Percentiles rank a stretch among this genome's conserved stretches.
These are phyloP conservation scores for Hirschioporus abietinus DNA, from an alignment of 768 basidiomycete species.

Conservation along the genomic window DNA sequence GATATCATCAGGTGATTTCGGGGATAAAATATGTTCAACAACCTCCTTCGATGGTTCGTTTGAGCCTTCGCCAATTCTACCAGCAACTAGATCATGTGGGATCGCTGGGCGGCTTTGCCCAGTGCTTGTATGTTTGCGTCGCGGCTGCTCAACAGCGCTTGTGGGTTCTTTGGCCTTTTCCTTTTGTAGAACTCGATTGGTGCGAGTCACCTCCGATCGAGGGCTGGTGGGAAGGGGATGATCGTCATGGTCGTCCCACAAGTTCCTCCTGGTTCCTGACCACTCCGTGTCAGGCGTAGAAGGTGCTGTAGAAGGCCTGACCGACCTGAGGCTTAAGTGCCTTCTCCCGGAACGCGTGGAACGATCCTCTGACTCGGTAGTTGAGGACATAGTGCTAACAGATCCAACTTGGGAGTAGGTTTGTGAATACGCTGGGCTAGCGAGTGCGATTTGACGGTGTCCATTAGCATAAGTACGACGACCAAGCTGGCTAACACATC, in stretches of 20 bases:
- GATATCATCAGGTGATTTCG: background rate
- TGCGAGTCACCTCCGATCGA: background rate
- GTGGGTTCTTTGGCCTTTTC: background rate
- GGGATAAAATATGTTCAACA: background rate
- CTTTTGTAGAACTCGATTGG: background rate
- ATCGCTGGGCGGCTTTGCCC: background rate
- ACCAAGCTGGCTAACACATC: conserved; percentile 50
- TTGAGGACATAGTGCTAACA: background rate
- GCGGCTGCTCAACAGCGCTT: background rate
- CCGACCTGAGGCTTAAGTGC: conserved; percentile 7
- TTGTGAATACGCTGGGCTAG: background rate
- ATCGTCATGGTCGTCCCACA: background rate
- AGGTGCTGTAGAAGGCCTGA: conserved; percentile 10
- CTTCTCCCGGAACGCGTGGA: conserved; percentile 4
- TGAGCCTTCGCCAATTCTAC: background rate
- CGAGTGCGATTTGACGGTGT: background rate
- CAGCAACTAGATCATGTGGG: background rate
- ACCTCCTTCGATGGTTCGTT: background rate
- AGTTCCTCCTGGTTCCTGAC: background rate
- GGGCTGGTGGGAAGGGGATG: background rate
- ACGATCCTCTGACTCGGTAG: background rate
- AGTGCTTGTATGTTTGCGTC: background rate
- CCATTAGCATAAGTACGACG: background rate
- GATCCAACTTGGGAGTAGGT: background rate
- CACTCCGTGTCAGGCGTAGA: background rate